phyloP scores from a whole-genome alignment of 805 yeast genomes.

The Nematodospora valgi region DNA sequence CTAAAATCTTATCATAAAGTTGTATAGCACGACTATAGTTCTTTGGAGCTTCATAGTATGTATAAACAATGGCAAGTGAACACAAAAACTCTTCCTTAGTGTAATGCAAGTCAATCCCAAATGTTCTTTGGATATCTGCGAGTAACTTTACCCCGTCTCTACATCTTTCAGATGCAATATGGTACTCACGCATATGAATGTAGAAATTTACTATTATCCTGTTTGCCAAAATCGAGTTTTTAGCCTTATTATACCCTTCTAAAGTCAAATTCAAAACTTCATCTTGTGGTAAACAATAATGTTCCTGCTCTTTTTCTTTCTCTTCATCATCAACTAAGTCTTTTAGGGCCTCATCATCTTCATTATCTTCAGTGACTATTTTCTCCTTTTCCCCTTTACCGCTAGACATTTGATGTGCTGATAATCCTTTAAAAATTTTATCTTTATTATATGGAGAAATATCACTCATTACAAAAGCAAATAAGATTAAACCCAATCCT shows the following conservation, averaged over 20 bases:
- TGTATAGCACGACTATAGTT: conserved; percentile 72
- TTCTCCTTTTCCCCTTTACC: conserved; percentile 4
- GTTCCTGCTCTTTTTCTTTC: conserved; percentile 4
- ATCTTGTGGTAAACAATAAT: conserved; percentile 37
- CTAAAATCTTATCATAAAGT: conserved; percentile 62
- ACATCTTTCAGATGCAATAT: conserved; percentile 57
- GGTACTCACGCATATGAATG: conserved; percentile 59
- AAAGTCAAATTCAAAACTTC: conserved; percentile 48
- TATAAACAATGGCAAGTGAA: conserved; percentile 69
- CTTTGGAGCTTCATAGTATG: conserved; percentile 88
- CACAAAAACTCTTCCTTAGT: conserved; percentile 60
- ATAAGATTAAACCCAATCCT: conserved; percentile 60
- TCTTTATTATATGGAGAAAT: conserved; percentile 56
- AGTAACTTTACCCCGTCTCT: conserved; percentile 56
- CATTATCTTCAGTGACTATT: conserved; percentile 12
- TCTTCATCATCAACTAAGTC: conserved; percentile 11
- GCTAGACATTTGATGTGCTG: neutral
- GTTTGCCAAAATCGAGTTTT: conserved; percentile 53
- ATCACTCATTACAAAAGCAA: conserved; percentile 64
- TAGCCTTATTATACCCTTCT: conserved; percentile 44
- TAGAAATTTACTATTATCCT: conserved; percentile 63
- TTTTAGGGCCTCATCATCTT: conserved; percentile 15
- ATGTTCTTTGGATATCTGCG: conserved; percentile 43
- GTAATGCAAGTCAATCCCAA: conserved; percentile 47
- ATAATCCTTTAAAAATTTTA: conserved; percentile 18